Evolutionary conservation across 139 green algal species (phyloP), one percentile per base, ranked within the genome.

Genomic region (Picochlorum sp.): DNA sequence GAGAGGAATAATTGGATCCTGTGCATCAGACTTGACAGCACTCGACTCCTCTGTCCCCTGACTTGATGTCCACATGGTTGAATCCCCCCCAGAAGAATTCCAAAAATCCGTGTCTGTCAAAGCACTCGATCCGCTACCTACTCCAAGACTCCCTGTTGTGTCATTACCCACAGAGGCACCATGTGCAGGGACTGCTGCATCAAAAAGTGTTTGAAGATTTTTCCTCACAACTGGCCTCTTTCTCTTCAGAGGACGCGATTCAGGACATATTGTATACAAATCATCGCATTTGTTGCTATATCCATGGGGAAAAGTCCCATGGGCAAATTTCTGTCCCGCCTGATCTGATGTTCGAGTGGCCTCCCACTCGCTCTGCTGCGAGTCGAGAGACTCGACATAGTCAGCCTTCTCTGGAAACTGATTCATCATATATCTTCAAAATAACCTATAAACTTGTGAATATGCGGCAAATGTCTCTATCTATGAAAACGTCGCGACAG

Each of bases 1-100:
- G 24, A 77, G 55, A 26, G 65, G 64, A 18, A 75, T 45, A 41
- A 67, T 38, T 23, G 56, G 18, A 18, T 41, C 34, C 34, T 41
- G 34, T 0, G 34, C 34, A 41, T 41, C 34, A 41, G 8, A 58
- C 23, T 26, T 49, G 8, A 26, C 50, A 58, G 50, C 50, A 26
- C 23, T 26, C 9, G 50, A 58, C 23, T 49, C 23, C 2, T 58
- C 50, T 11, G 50, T 26, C 23, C 50, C 50, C 23, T 26, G 50
- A 11, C 23, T 14, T 11, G 50, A 26, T 26, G 50, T 11, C 34
- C 34, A 41, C 34, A 41, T 41, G 34, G 34, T 41, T 0, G 34
- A 41, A 41, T 41, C 34, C 2, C 69, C 52, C 7, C 61, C 30
- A 2, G 26, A 37, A 1, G 15, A 20, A n/a, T 23, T 23, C 20